Percentiles rank a stretch among this genome's conserved stretches.
These are phyloP conservation scores for Termitomyces sp. DNA, from an alignment of 768 basidiomycete genomes.

Conservation along the genomic window DNA sequence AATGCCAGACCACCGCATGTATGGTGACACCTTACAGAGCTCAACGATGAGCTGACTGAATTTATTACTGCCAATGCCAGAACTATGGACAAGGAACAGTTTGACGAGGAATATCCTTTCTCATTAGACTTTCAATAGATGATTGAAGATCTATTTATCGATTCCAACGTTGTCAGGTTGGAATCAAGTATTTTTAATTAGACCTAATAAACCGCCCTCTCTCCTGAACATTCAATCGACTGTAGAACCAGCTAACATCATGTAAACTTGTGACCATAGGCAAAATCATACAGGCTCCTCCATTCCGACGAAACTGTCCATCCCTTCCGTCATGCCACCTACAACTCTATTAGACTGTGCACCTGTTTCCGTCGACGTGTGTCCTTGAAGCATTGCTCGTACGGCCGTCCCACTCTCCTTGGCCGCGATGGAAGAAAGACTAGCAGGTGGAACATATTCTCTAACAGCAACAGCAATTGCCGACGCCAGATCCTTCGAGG, in stretches of 20 bases:
- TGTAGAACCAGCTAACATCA: neutral
- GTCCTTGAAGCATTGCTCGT: slow-evolving; percentile 28
- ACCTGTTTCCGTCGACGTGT: slow-evolving; percentile 11
- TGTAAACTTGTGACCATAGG: neutral
- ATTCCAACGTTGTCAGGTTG: neutral
- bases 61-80: slow-evolving; percentile 1
- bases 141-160: neutral
- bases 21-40: neutral
- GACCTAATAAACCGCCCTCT: neutral
- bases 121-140: neutral
- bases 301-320: slow-evolving; percentile 41
- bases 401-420: slow-evolving; percentile 42
- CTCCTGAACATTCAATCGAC: neutral
- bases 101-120: slow-evolving; percentile 6
- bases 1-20: neutral
- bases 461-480: slow-evolving; percentile 60
- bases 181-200: neutral
- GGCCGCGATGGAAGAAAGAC: slow-evolving; percentile 48
- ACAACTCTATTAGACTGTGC: slow-evolving; percentile 20
- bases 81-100: slow-evolving; percentile 10
- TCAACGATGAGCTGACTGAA: slow-evolving; percentile 5
- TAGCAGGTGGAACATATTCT: slow-evolving; percentile 55
- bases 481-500: slow-evolving; percentile 51
- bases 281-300: slow-evolving; percentile 31
- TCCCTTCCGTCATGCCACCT: slow-evolving; percentile 24